Evolutionary conservation across 768 basidiomycete genomes (phyloP), one percentile per base, ranked within the genome.

Genomic region (Leucosporidium yakuticum): DNA sequence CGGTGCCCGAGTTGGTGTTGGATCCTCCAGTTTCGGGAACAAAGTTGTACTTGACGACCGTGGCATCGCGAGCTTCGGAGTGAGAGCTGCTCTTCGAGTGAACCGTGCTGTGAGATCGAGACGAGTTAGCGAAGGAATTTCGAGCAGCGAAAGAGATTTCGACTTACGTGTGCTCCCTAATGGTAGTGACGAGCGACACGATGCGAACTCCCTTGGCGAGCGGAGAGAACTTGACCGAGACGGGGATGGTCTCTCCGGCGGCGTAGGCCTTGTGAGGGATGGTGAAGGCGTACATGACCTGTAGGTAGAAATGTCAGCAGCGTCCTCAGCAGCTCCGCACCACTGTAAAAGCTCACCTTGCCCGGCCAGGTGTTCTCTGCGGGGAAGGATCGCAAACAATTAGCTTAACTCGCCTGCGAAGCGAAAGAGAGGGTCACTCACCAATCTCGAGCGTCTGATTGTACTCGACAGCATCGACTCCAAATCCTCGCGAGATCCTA

Each of bases 311-410:
- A 55, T 62, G 27, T 54, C 27, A 54, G 53, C 53, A 1, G 17
- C 27, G 4, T 20, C 12, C 29, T 29, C 53, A 20, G 27, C 11
- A 12, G 2, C 6, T 44, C 39, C 17, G 39, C 39, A n/a, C 59
- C 64, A 54, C 64, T 54, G 14, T 14, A 54, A 14, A 54, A 54
- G 9, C 66, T 54, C 36, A 76, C 81, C 80, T 97, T 98, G 27
- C 88, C 88, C 0, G 95, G 93, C 95, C 95, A 98, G 21, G 92
- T 93, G 78, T 94, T 96, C 79, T 96, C 90, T 72, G 91, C 87
- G 9, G 4, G 39, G 21, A 29, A 49, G 34, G 23, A 29, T 19
- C 29, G 19, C 27, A 0, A 0, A 1, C n/a, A 1, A 19, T 48
- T 4, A 55, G 32, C 27, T n/a, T 49, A 17, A 6, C 12, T 19